A percentile compares a stretch with the other conserved stretches of the same genome.
Evolutionary conservation across 305 asterid species (phyloP).

Genomic region (Solanum hybrid): DNA sequence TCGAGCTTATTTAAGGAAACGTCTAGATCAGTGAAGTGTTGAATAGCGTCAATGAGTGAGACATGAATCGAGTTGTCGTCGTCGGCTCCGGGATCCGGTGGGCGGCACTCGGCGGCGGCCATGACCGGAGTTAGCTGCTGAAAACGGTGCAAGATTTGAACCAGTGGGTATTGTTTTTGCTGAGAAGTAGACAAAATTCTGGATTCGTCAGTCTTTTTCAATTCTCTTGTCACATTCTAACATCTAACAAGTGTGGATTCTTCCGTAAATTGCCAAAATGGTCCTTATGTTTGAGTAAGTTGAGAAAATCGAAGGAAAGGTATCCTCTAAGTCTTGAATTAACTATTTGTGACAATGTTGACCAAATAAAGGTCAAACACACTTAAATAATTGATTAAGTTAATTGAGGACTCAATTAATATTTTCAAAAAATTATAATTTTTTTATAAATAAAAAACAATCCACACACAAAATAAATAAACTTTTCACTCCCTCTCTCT

Average conservation of each 20-base stretch:
- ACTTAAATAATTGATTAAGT: too few relatives aligned
- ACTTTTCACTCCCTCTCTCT: too few relatives aligned
- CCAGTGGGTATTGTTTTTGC: not conserved
- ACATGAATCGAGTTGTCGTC: not conserved
- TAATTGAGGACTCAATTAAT: too few relatives aligned
- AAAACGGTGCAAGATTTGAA: not conserved
- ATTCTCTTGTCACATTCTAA: not conserved
- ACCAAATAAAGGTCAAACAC: too few relatives aligned
- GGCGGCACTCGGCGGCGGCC: not conserved
- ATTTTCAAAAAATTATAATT: too few relatives aligned
- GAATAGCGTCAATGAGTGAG: not conserved
- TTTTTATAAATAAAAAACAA: too few relatives aligned
- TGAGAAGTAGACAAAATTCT: not conserved
- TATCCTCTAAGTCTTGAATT: too few relatives aligned
- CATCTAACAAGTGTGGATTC: not conserved
- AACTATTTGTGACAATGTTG: too few relatives aligned
- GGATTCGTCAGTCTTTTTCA: not conserved
- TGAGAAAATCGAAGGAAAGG: too few relatives aligned
- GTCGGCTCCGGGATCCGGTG: not conserved
- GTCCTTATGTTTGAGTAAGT: not conserved
- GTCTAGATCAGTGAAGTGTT: slow-evolving; percentile 33
- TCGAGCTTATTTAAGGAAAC: slow-evolving; percentile 45
- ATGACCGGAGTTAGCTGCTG: not conserved
- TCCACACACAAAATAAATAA: too few relatives aligned
- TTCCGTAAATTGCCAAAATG: not conserved